Base-by-base conservation (phyloP, 2,329 filamentous ascomycete genomes). In the Calycina marina region DNA sequence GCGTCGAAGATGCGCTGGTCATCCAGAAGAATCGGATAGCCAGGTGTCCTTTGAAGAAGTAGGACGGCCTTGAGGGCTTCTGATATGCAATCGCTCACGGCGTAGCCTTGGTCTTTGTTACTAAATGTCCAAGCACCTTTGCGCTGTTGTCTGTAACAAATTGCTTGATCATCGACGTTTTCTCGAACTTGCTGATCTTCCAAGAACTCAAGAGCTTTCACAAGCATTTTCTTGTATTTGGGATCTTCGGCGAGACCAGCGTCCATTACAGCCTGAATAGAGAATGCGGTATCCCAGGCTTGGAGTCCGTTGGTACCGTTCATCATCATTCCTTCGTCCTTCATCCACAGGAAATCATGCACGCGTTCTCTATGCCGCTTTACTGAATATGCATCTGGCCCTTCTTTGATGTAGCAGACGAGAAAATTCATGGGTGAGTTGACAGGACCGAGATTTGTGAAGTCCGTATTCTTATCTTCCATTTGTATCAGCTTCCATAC, bases 231-330 rank as follows among this genome's bases (percentile, higher is more conserved):
- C 24, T 68, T 70, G 73, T 82, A 94, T 46, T 77, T 73, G 9
- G 74, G 63, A 29, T 92, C 73, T 17, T 75, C 60, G n/a, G 79
- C 76, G 15, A 94, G 67, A 0, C 81, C 84, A 5, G 82, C 76
- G 30, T 83, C 81, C 32, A 83, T 69, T 4, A 82, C 71, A 1
- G 82, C 77, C 54, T 93, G 85, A 18, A 94, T 83, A 12, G 78
- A 61, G 51, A 96, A 96, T 1, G 85, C 70, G 0, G 90, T 98
- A 52, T 98, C 90, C 90, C 90, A 98, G 42, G 76, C 80, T 56
- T 98, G 90, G 2, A 96, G 86, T n/a, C 90, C 90, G 45, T 98
- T 96, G 6, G 90, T 98, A 22, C 90, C 90, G 47, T 94, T 94
- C 57, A 78, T 78, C 29, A 96, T 66, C 82, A 98, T 84, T 4